A percentile compares a stretch with the other conserved stretches of the same genome.
phyloP scores from a whole-genome alignment of 768 basidiomycete species.

The Pisolithus orientalis region DNA sequence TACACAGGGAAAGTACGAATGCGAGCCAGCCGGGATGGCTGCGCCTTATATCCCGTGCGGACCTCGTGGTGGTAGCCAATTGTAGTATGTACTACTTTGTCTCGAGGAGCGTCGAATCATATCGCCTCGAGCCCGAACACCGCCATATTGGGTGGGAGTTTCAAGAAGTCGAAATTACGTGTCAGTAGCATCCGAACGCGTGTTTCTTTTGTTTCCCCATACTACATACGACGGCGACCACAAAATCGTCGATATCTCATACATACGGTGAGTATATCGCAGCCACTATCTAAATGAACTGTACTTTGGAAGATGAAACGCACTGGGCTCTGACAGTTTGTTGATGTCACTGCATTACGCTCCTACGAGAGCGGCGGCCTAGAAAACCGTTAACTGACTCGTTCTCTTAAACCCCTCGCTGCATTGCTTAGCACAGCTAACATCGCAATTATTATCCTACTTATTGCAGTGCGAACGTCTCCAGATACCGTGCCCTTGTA shows the following conservation, averaged over 20 bases:
- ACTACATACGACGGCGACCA: too few species aligned
- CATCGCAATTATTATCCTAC: background rate
- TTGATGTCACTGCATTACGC: conserved; percentile 50
- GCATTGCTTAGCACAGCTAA: background rate
- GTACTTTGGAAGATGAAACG: conserved; percentile 39
- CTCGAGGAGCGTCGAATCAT: conserved; percentile 7
- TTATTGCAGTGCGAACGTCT: background rate
- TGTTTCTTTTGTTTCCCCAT: too few species aligned
- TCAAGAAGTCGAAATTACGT: background rate
- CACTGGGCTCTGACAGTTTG: conserved; percentile 53
- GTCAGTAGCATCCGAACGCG: too few species aligned
- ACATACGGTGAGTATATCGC: too few species aligned
- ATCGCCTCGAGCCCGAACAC: conserved; percentile 5
- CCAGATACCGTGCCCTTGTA: too few species aligned
- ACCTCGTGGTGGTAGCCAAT: conserved; percentile 7
- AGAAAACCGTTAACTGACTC: conserved; percentile 60
- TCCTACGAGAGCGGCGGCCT: conserved; percentile 46
- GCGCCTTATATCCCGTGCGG: conserved; percentile 3
- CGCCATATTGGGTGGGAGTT: conserved; percentile 9
- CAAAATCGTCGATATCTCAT: too few species aligned
- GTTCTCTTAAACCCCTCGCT: conserved; percentile 4
- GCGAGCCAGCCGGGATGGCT: conserved; percentile 6
- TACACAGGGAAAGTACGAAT: conserved; percentile 1
- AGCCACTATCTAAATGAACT: too few species aligned
- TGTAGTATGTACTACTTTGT: conserved; percentile 10